Evolutionary conservation across 106 monocot species (phyloP).

Genomic region (Agapanthus africanus): DNA sequence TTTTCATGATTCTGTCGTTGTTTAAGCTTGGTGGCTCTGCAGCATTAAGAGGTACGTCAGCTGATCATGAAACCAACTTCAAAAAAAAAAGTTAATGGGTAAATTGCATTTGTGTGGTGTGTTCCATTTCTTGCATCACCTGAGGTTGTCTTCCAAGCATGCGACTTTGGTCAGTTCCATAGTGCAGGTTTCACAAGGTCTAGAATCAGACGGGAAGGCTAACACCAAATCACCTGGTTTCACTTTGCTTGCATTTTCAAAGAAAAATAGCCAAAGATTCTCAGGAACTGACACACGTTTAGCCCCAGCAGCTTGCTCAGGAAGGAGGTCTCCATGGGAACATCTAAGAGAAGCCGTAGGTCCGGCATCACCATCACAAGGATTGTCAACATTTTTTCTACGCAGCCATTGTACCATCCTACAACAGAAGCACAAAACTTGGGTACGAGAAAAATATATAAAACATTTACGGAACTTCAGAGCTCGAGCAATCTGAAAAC

Average conservation of each 20-base stretch:
- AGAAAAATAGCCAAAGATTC: conserved; percentile 75
- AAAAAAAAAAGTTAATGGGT: neutral
- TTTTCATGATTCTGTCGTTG: conserved; percentile 93
- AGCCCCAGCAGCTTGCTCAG: conserved; percentile 79
- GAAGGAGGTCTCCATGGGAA: conserved; percentile 74
- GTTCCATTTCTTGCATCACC: conserved; percentile 32
- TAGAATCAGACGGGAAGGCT: conserved; percentile 55
- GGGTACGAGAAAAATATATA: neutral
- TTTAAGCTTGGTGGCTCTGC: conserved; percentile 66
- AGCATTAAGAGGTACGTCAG: conserved; percentile 24
- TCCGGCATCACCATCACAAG: conserved; percentile 73
- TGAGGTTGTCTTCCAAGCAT: conserved; percentile 60
- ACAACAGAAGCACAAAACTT: neutral
- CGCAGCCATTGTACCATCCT: conserved; percentile 90
- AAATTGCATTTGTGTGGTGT: neutral
- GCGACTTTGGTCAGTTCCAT: conserved; percentile 62
- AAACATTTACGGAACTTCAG: neutral
- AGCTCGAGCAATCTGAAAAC: neutral
- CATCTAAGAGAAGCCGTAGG: conserved; percentile 82
- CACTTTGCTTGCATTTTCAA: conserved; percentile 39
- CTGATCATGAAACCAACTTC: conserved; percentile 1
- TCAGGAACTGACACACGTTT: conserved; percentile 77
- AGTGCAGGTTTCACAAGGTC: conserved; percentile 63
- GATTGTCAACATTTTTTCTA: conserved; percentile 65
- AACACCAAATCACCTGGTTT: conserved; percentile 41